phyloP scores from a whole-genome alignment of 1,284 basidiomycete genomes.

The Meira nashicola region DNA sequence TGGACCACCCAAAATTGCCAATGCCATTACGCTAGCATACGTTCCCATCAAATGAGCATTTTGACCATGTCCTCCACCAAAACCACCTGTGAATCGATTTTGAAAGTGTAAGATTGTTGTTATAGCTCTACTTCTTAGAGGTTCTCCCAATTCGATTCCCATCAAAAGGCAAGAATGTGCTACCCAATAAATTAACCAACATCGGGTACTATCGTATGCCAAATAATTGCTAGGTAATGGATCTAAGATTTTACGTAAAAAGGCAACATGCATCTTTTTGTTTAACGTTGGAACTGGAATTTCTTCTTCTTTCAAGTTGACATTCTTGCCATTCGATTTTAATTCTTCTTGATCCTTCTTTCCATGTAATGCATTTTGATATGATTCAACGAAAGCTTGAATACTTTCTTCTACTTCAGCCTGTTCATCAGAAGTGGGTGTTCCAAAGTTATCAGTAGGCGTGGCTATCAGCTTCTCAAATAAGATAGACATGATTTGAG shows the following conservation, averaged over 20 bases:
- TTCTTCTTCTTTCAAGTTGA: constrained; percentile 14
- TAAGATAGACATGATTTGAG: constrained; percentile 3
- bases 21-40: constrained; percentile 77
- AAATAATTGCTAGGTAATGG: constrained; percentile 43
- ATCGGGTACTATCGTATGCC: constrained; percentile 45
- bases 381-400: constrained; percentile 6
- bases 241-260: constrained; percentile 37
- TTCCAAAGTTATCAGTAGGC: constrained; percentile 33
- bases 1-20: constrained; percentile 71
- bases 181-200: constrained; percentile 52
- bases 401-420: constrained; percentile 37
- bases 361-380: neutral
- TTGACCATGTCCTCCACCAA: constrained; percentile 85
- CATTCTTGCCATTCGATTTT: constrained; percentile 22
- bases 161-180: constrained; percentile 44
- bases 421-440: constrained; percentile 44
- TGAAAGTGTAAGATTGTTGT: constrained; percentile 50
- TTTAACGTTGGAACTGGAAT: constrained; percentile 1
- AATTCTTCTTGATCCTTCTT: no score
- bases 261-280: constrained; percentile 37
- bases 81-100: constrained; percentile 63
- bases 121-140: constrained; percentile 33
- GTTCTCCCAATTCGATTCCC: constrained; percentile 17
- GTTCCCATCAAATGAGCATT: constrained; percentile 81
- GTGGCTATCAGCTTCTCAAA: constrained; percentile 24